Percentiles rank a stretch among this genome's conserved stretches.
phyloP scores from a whole-genome alignment of 108 stramenopile species.

The Skeletonema menzelii region DNA sequence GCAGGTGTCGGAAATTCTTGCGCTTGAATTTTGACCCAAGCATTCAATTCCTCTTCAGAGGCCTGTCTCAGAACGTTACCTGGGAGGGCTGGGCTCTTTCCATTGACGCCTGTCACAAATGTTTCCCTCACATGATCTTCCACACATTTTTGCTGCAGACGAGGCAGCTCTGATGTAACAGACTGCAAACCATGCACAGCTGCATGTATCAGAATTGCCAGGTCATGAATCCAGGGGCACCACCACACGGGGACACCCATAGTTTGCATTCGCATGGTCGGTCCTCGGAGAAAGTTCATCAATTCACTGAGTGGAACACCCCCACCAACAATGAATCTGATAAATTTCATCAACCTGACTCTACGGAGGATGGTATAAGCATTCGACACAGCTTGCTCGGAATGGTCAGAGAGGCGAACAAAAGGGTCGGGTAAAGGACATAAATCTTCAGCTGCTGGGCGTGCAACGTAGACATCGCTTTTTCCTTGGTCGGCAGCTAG shows the following conservation, averaged over 20 bases:
- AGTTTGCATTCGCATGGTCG: conserved; percentile 50
- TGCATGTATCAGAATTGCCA: conserved; percentile 65
- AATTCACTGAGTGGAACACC: conserved; percentile 30
- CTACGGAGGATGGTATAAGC: conserved; percentile 73
- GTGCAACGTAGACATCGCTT: conserved; percentile 29
- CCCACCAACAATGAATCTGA: conserved; percentile 54
- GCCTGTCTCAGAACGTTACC: conserved; percentile 15
- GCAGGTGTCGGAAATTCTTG: conserved; percentile 62
- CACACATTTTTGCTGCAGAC: conserved; percentile 22
- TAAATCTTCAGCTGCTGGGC: conserved; percentile 9
- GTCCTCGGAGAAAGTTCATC: conserved; percentile 19
- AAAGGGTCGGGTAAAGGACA: conserved; percentile 78
- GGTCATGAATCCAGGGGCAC: conserved; percentile 85
- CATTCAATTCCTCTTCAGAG: conserved; percentile 44
- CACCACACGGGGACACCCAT: conserved; percentile 81
- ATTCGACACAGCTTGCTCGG: conserved; percentile 65
- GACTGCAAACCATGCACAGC: conserved; percentile 64
- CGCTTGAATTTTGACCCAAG: conserved; percentile 62
- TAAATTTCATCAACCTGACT: conserved; percentile 58
- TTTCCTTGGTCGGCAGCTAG: conserved; percentile 19
- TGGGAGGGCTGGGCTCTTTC: conserved; percentile 25
- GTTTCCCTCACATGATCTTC: conserved; percentile 51
- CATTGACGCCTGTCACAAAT: conserved; percentile 44
- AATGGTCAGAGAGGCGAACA: conserved; percentile 62
- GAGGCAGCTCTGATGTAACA: conserved; percentile 30